Conservation (phyloP, 148 eudicot species). For the Nyssa sinensis region DNA sequence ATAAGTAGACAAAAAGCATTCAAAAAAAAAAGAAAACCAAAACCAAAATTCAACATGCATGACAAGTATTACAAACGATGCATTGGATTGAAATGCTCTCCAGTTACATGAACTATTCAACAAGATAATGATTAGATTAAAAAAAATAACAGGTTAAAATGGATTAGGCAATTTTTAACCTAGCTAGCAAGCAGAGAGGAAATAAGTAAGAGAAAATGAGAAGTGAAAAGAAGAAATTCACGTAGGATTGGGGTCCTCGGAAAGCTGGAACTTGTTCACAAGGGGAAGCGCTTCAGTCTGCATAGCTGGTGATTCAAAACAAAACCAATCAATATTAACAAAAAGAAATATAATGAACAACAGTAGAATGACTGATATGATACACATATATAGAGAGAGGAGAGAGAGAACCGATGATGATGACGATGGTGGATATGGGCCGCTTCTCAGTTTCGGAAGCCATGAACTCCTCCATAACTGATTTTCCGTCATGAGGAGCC, state of each 20-base stretch:
- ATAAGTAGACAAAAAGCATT: too few relatives aligned
- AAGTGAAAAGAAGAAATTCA: slow-evolving; percentile 25
- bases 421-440: slow-evolving; percentile 48
- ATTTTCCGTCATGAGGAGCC: slow-evolving; percentile 42
- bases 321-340: slow-evolving; percentile 1
- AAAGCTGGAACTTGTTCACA: slow-evolving; percentile 51
- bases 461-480: slow-evolving; percentile 17
- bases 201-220: not conserved
- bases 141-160: not conserved
- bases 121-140: not conserved
- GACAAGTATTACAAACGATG: not conserved
- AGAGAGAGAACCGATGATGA: slow-evolving; percentile 45
- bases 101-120: too few relatives aligned
- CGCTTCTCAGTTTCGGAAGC: slow-evolving; percentile 21
- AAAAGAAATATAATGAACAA: not conserved
- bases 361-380: not conserved
- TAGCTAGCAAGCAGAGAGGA: not conserved
- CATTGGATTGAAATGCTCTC: too few relatives aligned
- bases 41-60: too few relatives aligned
- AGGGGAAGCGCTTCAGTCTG: slow-evolving; percentile 61
- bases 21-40: too few relatives aligned
- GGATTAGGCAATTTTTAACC: not conserved
- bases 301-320: slow-evolving; percentile 46
- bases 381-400: not conserved
- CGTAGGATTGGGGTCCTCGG: slow-evolving; percentile 45